Evolutionary conservation across 2,329 filamentous ascomycete genomes (phyloP).

Genomic region (Remersonia thermophila): DNA sequence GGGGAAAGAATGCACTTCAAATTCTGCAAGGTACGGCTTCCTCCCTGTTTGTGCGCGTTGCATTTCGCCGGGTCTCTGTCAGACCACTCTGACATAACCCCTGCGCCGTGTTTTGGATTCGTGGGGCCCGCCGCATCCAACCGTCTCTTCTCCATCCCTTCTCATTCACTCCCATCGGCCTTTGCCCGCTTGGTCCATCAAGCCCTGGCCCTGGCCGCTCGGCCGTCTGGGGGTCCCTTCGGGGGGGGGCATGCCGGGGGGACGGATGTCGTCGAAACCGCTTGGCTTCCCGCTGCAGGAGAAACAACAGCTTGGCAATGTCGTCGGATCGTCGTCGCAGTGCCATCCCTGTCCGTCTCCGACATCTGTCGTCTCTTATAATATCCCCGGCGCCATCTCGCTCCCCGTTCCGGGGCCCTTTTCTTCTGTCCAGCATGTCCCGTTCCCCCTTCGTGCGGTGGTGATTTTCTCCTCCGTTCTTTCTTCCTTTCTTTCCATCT

Average conservation of each 20-base stretch:
- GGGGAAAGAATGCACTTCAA: too few species aligned
- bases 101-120: slow-evolving; percentile 29
- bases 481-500: slow-evolving; percentile 26
- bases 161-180: slow-evolving; percentile 10
- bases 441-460: slow-evolving; percentile 28
- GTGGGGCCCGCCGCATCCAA: too few species aligned
- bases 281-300: slow-evolving; percentile 25
- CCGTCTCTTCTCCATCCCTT: too few species aligned
- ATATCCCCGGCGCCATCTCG: slow-evolving; percentile 16
- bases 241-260: slow-evolving; percentile 4
- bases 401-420: slow-evolving; percentile 20
- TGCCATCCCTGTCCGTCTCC: slow-evolving; percentile 10
- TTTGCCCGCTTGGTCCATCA: slow-evolving; percentile 15
- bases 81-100: slow-evolving; percentile 13
- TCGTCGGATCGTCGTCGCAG: slow-evolving; percentile 15
- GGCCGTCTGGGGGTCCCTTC: neutral
- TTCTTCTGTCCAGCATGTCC: slow-evolving; percentile 27
- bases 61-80: slow-evolving; percentile 10
- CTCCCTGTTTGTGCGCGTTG: neutral
- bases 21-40: slow-evolving; percentile 1
- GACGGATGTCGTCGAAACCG: slow-evolving; percentile 14
- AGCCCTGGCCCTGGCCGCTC: slow-evolving; percentile 14
- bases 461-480: slow-evolving; percentile 24
- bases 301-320: slow-evolving; percentile 27
- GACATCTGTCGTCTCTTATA: slow-evolving; percentile 19